A percentile compares a stretch with the other conserved stretches of the same genome.
phyloP scores from a whole-genome alignment of 495 filamentous ascomycete genomes.

The Pyronema domesticum region DNA sequence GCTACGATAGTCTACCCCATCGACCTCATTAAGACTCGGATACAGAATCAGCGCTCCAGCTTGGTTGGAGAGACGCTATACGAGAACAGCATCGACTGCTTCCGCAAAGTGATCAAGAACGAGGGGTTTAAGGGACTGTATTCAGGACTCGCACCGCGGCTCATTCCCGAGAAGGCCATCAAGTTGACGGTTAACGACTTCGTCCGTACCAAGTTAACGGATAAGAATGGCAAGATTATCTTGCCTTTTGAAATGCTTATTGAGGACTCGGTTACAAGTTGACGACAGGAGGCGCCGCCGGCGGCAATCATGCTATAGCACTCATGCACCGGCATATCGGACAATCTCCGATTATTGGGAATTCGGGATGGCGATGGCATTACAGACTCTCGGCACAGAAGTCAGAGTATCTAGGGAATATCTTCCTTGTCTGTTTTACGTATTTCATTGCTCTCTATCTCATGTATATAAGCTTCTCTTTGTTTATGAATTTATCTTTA shows the following conservation, averaged over 20 bases:
- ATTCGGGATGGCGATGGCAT: no score
- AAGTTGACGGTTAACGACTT: conserved; percentile 97
- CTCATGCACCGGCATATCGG: no score
- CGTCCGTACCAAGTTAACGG: conserved; percentile 56
- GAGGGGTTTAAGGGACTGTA: conserved; percentile 82
- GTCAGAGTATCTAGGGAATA: no score
- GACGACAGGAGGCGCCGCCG: no score
- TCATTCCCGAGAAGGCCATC: conserved; percentile 96
- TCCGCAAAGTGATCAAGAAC: conserved; percentile 79
- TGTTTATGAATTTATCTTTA: no score
- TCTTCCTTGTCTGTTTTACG: no score
- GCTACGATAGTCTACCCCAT: conserved; percentile 99
- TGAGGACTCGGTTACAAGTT: no score
- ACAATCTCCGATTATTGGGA: no score
- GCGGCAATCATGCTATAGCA: no score
- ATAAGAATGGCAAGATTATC: conserved; percentile 56
- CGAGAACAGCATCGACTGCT: conserved; percentile 91
- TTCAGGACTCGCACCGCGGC: conserved; percentile 81
- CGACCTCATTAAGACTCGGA: conserved; percentile 92
- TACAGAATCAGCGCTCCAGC: conserved; percentile 84
- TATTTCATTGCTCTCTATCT: no score
- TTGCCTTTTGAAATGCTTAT: conserved; percentile 49
- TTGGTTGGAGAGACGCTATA: conserved; percentile 76
- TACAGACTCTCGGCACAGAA: no score
- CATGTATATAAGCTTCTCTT: no score